Evolutionary conservation across 2,329 filamentous ascomycete species (phyloP).

Genomic region (Monosporascus cannonballus): DNA sequence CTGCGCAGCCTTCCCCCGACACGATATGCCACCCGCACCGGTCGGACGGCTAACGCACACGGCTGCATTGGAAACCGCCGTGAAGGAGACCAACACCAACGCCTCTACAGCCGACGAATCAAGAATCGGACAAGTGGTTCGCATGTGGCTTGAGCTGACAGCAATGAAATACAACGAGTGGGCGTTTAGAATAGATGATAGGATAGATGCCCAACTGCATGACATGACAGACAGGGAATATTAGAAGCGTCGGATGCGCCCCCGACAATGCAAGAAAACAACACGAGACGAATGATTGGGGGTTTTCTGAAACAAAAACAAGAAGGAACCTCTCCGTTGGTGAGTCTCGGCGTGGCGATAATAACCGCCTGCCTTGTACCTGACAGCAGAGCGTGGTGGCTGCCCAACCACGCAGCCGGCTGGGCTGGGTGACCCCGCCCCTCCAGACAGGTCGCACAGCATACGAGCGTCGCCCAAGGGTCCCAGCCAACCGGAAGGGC

Average conservation of each 20-base stretch:
- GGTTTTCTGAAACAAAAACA: background rate
- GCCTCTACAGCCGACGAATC: background rate
- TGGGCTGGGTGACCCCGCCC: background rate
- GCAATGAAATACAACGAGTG: background rate
- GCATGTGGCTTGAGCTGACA: background rate
- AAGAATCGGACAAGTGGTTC: background rate
- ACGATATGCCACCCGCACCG: too few relatives aligned
- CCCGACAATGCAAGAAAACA: background rate
- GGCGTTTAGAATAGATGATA: background rate
- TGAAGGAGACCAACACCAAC: background rate
- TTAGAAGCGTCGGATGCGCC: background rate
- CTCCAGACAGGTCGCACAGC: constrained; percentile 16
- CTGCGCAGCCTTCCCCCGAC: too few relatives aligned
- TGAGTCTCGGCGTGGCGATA: background rate
- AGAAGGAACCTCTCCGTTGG: background rate
- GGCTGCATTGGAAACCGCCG: too few relatives aligned
- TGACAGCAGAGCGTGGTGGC: background rate
- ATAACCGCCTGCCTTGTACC: background rate
- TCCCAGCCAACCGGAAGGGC: constrained; percentile 14
- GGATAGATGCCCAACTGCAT: background rate
- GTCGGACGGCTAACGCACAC: too few relatives aligned
- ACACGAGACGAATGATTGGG: background rate
- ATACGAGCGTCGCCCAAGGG: constrained; percentile 17
- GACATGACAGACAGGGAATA: background rate
- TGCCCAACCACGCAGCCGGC: background rate